phyloP scores from a whole-genome alignment of 2,329 filamentous ascomycete species.

The Biscogniauxia sp. region DNA sequence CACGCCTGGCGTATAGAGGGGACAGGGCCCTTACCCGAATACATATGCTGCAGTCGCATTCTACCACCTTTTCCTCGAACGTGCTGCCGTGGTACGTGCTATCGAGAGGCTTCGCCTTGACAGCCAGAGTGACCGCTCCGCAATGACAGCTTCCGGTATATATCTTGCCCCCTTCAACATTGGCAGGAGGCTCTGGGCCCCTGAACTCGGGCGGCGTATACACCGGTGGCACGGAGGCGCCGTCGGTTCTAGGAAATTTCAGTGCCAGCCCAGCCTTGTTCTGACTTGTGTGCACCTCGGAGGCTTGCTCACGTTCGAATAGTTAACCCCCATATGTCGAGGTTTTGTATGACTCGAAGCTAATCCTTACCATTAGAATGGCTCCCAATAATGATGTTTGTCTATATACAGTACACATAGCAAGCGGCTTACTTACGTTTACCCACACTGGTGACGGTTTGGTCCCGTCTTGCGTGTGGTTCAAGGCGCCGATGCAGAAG shows the following conservation, averaged over 20 bases:
- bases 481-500: slow-evolving; percentile 17
- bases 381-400: not conserved
- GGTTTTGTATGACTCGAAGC: slow-evolving; percentile 39
- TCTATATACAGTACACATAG: slow-evolving; percentile 35
- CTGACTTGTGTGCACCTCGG: not conserved
- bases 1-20: not conserved
- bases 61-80: slow-evolving; percentile 31
- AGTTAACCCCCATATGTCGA: slow-evolving; percentile 39
- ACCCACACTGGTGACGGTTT: slow-evolving; percentile 16
- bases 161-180: slow-evolving; percentile 34
- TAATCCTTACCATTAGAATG: slow-evolving; percentile 15
- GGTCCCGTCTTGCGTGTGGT: slow-evolving; percentile 9
- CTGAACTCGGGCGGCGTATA: slow-evolving; percentile 35
- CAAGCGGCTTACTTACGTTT: slow-evolving; percentile 27
- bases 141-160: slow-evolving; percentile 51
- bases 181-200: slow-evolving; percentile 35
- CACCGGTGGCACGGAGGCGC: slow-evolving; percentile 24
- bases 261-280: slow-evolving; percentile 7
- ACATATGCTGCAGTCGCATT: slow-evolving; percentile 50
- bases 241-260: slow-evolving; percentile 33
- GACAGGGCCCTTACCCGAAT: slow-evolving; percentile 33
- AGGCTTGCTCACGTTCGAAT: slow-evolving; percentile 24
- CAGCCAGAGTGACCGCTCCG: slow-evolving; percentile 41
- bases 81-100: slow-evolving; percentile 33
- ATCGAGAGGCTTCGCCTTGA: slow-evolving; percentile 40